Evolutionary conservation across 1,139 yeast species (phyloP).

Genomic region (Kazachstania sp.): DNA sequence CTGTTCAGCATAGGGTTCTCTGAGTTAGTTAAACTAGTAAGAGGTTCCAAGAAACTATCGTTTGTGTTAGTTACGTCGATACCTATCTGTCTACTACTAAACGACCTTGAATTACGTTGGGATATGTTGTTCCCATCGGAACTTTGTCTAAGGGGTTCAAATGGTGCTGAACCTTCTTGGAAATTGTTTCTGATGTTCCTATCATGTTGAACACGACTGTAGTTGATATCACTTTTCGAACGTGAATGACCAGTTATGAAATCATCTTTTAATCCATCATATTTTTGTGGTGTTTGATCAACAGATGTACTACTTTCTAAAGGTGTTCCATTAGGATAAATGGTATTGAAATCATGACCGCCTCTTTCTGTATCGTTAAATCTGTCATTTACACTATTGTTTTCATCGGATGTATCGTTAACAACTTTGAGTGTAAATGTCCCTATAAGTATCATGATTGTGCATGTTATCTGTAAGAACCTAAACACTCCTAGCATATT

Average conservation of each 20-base stretch:
- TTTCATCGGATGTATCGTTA: not conserved
- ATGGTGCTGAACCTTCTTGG: not conserved
- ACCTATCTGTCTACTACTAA: not conserved
- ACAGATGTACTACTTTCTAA: not conserved
- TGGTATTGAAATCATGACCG: not conserved
- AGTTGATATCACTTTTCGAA: not conserved
- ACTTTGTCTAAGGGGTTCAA: not conserved
- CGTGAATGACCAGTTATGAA: not conserved
- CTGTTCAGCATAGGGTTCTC: not conserved
- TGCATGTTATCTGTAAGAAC: constrained; percentile 29
- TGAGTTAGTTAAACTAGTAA: not conserved
- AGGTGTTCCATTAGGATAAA: not conserved
- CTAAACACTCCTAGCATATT: constrained; percentile 36
- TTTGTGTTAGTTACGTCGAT: not conserved
- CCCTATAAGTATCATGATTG: constrained; percentile 29
- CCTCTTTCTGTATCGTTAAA: not conserved
- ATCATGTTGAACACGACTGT: not conserved
- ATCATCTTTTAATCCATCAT: not conserved
- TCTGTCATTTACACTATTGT: not conserved
- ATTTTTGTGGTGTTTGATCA: not conserved
- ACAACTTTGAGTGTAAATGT: constrained; percentile 25
- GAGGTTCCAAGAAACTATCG: not conserved
- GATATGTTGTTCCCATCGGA: not conserved
- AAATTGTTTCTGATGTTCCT: too few relatives aligned
- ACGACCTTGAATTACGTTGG: not conserved